A percentile compares a stretch with the other conserved stretches of the same genome.
Conservation (phyloP, 129 eudicot genomes). For the Pseudognaphalium luteoalbum region DNA sequence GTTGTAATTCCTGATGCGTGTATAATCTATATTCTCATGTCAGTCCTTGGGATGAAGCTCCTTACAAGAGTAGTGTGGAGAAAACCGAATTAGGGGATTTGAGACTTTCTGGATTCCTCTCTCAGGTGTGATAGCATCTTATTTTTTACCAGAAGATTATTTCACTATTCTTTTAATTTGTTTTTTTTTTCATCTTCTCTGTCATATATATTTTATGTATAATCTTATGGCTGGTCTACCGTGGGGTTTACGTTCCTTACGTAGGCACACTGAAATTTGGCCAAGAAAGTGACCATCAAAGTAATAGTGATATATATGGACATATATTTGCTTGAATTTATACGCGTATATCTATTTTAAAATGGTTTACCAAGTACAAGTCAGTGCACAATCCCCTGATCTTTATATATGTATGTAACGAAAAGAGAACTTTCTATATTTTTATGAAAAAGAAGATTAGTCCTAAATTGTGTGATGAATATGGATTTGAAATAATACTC, state of each 20-base stretch:
- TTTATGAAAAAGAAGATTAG: background rate
- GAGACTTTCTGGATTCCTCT: slow-evolving; percentile 71
- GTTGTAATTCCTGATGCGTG: slow-evolving; percentile 20
- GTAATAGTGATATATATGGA: background rate
- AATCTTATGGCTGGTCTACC: background rate
- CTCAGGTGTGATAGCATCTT: slow-evolving; percentile 51
- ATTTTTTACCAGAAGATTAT: background rate
- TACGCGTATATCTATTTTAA: background rate
- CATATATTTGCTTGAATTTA: background rate
- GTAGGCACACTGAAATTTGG: background rate
- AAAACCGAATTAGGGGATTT: slow-evolving; percentile 71
- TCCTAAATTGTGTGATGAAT: background rate
- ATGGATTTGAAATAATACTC: background rate
- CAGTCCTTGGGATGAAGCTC: slow-evolving; percentile 92
- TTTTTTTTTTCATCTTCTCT: slow-evolving; percentile 4
- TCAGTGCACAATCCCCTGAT: background rate
- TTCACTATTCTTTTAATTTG: background rate
- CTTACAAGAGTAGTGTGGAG: slow-evolving; percentile 68
- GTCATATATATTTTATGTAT: background rate
- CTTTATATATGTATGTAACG: background rate
- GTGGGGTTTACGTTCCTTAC: background rate
- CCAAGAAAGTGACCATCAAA: background rate
- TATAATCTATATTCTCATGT: slow-evolving; percentile 20
- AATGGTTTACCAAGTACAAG: background rate
- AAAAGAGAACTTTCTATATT: slow-evolving; percentile 3